Conservation (phyloP, 495 filamentous ascomycete genomes). For the Neurospora sp. region DNA sequence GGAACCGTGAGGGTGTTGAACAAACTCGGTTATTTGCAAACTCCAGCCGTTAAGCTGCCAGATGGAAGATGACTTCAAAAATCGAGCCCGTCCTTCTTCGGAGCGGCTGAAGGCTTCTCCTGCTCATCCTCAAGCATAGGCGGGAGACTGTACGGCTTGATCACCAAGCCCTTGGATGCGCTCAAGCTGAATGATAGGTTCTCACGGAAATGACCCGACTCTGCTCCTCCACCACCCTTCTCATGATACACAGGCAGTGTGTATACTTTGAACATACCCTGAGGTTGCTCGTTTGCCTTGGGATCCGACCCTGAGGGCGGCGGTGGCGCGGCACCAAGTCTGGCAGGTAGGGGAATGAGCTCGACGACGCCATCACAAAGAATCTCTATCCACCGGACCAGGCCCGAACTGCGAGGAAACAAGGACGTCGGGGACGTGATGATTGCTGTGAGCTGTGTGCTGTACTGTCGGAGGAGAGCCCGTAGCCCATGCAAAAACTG, state of each 20-base stretch:
- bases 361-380: conserved; percentile 82
- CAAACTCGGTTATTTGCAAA: background rate
- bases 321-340: conserved; percentile 42
- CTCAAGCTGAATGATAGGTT: conserved; percentile 87
- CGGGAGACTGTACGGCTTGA: conserved; percentile 82
- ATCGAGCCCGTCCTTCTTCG: conserved; percentile 20
- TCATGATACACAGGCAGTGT: conserved; percentile 77
- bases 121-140: conserved; percentile 74
- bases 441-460: conserved; percentile 58
- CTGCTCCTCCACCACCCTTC: conserved; percentile 70
- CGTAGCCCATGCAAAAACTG: conserved; percentile 77
- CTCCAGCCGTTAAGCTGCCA: background rate
- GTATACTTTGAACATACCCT: conserved; percentile 78
- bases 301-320: conserved; percentile 22
- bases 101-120: conserved; percentile 38
- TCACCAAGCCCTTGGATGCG: conserved; percentile 65
- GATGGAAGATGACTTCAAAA: conserved; percentile 11
- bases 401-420: conserved; percentile 64
- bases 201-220: conserved; percentile 56
- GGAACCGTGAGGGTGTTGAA: background rate
- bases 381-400: conserved; percentile 82
- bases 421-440: conserved; percentile 73
- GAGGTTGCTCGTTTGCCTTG: conserved; percentile 59
- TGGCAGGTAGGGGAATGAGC: conserved; percentile 73
- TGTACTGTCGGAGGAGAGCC: conserved; percentile 58